Conservation (phyloP, 345 rosid genomes). For the Pistacia integerrima region DNA sequence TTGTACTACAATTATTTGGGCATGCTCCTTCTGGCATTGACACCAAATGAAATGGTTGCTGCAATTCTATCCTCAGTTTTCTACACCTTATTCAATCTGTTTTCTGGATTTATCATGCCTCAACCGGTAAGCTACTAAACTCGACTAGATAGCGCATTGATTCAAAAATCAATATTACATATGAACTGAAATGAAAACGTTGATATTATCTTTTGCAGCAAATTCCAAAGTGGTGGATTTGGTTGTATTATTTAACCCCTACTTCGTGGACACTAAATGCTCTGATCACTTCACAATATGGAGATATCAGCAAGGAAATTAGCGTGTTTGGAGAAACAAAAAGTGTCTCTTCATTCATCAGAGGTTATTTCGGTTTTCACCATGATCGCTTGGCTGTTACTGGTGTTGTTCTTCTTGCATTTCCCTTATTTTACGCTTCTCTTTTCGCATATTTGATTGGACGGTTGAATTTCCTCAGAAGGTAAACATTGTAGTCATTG, state of each 20-base stretch:
- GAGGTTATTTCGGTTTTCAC: conserved; percentile 60
- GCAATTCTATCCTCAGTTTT: conserved; percentile 42
- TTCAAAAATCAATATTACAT: neutral
- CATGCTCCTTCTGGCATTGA: conserved; percentile 60
- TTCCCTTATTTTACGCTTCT: conserved; percentile 55
- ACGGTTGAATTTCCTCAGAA: conserved; percentile 56
- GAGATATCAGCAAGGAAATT: conserved; percentile 52
- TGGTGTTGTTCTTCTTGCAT: conserved; percentile 42
- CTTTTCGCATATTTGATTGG: conserved; percentile 59
- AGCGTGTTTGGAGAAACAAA: conserved; percentile 47
- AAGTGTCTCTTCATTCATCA: conserved; percentile 44
- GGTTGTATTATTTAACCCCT: conserved; percentile 65
- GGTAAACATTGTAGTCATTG: conserved; percentile 31
- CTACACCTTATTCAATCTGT: conserved; percentile 53
- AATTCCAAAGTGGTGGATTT: conserved; percentile 87
- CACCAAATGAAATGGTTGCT: conserved; percentile 65
- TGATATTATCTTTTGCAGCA: conserved; percentile 42
- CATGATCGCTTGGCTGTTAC: conserved; percentile 36
- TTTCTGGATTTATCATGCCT: conserved; percentile 72
- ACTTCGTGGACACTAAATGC: conserved; percentile 73
- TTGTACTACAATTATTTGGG: conserved; percentile 64
- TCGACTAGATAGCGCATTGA: too few species aligned
- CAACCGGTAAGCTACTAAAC: conserved; percentile 51
- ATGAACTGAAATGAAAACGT: neutral
- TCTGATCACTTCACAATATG: conserved; percentile 71